phyloP scores from a whole-genome alignment of 352 stramenopile genomes.

The Phytophthora lateralis region DNA sequence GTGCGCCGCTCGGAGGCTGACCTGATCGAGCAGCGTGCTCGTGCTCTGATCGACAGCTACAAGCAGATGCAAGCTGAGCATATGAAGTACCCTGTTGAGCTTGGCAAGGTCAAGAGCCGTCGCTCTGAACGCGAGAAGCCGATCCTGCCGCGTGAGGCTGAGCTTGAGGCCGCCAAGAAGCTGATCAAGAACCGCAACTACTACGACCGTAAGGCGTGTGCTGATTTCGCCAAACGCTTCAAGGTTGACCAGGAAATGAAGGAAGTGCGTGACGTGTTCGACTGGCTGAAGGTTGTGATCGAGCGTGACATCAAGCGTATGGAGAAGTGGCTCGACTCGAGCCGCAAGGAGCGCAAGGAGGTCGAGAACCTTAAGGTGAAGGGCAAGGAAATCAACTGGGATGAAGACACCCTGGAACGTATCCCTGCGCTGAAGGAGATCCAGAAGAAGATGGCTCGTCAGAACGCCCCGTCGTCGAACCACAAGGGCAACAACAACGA shows the following conservation, averaged over 20 bases:
- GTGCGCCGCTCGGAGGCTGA: slow-evolving; percentile 80
- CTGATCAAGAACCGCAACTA: slow-evolving; percentile 90
- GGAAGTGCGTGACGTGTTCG: slow-evolving; percentile 85
- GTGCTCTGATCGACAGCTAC: slow-evolving; percentile 85
- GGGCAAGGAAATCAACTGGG: slow-evolving; percentile 87
- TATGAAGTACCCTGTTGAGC: slow-evolving; percentile 82
- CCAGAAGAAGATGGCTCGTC: slow-evolving; percentile 78
- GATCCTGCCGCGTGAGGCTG: slow-evolving; percentile 65
- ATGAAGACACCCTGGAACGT: slow-evolving; percentile 81
- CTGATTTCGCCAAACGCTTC: slow-evolving; percentile 84
- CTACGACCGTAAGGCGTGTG: slow-evolving; percentile 85
- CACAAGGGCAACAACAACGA: slow-evolving; percentile 48
- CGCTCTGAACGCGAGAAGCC: slow-evolving; percentile 78
- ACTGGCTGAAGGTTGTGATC: slow-evolving; percentile 80
- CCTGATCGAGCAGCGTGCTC: slow-evolving; percentile 85
- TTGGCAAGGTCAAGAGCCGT: slow-evolving; percentile 83
- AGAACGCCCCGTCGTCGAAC: slow-evolving; percentile 41
- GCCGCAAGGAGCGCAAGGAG: slow-evolving; percentile 88
- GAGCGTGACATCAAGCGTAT: slow-evolving; percentile 86
- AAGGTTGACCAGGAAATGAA: slow-evolving; percentile 83
- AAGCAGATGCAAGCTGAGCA: slow-evolving; percentile 89
- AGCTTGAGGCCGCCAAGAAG: slow-evolving; percentile 77
- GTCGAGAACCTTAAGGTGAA: slow-evolving; percentile 84
- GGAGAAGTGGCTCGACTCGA: slow-evolving; percentile 85
- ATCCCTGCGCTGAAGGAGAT: slow-evolving; percentile 88